Evolutionary conservation across 768 basidiomycete species (phyloP).

Genomic region (Naganishia antarctica): DNA sequence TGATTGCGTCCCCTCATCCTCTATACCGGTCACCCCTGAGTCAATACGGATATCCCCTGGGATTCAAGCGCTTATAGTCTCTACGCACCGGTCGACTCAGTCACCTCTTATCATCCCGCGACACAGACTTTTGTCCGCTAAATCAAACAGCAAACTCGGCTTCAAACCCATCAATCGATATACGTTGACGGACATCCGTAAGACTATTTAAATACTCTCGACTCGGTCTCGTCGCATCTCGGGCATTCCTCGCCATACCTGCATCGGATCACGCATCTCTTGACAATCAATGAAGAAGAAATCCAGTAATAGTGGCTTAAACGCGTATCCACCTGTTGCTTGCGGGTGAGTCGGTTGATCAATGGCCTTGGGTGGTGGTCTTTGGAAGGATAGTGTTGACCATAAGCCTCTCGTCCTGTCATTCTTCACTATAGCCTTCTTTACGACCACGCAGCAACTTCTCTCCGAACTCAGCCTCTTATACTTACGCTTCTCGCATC

Average conservation of each 20-base stretch:
- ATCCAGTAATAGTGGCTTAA: conserved; percentile 29
- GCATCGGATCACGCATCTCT: conserved; percentile 7
- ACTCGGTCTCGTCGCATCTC: not conserved
- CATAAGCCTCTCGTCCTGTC: not conserved
- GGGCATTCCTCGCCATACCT: not conserved
- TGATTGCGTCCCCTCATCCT: not conserved
- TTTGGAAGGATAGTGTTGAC: not conserved
- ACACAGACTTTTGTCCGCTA: too few relatives aligned
- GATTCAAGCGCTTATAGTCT: not conserved
- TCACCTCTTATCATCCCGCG: not conserved
- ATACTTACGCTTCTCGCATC: conserved; percentile 43
- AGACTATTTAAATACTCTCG: too few relatives aligned
- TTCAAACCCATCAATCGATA: too few relatives aligned
- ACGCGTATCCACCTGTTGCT: conserved; percentile 19
- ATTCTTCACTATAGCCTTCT: not conserved
- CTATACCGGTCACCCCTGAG: not conserved
- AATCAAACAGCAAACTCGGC: too few relatives aligned
- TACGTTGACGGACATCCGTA: too few relatives aligned
- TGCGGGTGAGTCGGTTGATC: conserved; percentile 21
- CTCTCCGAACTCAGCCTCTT: conserved; percentile 29
- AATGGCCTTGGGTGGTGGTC: not conserved
- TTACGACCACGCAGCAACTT: conserved; percentile 19
- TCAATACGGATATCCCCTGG: not conserved
- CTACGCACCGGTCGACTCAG: not conserved
- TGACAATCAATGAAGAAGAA: conserved; percentile 30